These are phyloP conservation scores for Fremontodendron californicum DNA, from an alignment of 345 rosid genomes.

Conservation along the genomic window DNA sequence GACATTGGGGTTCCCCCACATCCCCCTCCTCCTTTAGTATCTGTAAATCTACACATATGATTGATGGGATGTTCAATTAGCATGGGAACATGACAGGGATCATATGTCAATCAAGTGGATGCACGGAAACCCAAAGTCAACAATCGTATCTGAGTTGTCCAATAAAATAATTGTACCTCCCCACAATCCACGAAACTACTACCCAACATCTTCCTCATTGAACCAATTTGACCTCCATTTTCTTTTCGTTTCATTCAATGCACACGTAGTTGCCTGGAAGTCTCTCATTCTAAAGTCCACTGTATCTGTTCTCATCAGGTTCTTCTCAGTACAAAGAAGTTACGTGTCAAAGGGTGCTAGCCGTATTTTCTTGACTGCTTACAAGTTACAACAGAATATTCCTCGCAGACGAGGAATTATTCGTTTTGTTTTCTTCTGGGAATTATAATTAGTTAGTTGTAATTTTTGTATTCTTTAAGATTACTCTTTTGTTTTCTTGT, in stretches of 20 bases:
- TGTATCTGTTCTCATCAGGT: slow-evolving; percentile 8
- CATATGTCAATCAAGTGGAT: not conserved
- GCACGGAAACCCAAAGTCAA: slow-evolving; percentile 37
- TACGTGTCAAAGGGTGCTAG: slow-evolving; percentile 57
- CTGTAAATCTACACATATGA: not conserved
- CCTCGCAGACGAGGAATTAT: slow-evolving; percentile 7
- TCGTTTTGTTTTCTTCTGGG: slow-evolving; percentile 14
- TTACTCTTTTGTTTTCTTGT: slow-evolving; percentile 4
- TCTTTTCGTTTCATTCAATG: not conserved
- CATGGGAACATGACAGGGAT: not conserved
- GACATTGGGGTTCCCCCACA: not conserved
- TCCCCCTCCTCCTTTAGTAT: not conserved
- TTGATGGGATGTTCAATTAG: not conserved
- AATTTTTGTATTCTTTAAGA: slow-evolving; percentile 14
- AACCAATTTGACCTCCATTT: slow-evolving; percentile 16
- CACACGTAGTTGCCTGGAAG: slow-evolving; percentile 47
- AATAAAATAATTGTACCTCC: slow-evolving; percentile 6
- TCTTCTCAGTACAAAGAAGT: not conserved
- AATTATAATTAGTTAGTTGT: not conserved
- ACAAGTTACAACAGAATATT: slow-evolving; percentile 1
- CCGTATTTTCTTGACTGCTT: slow-evolving; percentile 57
- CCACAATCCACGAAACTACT: slow-evolving; percentile 11
- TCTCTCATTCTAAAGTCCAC: slow-evolving; percentile 34
- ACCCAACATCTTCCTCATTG: slow-evolving; percentile 18
- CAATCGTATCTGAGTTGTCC: slow-evolving; percentile 27